phyloP scores from a whole-genome alignment of 2,329 filamentous ascomycete genomes.

The Pseudocercospora macadamiae region DNA sequence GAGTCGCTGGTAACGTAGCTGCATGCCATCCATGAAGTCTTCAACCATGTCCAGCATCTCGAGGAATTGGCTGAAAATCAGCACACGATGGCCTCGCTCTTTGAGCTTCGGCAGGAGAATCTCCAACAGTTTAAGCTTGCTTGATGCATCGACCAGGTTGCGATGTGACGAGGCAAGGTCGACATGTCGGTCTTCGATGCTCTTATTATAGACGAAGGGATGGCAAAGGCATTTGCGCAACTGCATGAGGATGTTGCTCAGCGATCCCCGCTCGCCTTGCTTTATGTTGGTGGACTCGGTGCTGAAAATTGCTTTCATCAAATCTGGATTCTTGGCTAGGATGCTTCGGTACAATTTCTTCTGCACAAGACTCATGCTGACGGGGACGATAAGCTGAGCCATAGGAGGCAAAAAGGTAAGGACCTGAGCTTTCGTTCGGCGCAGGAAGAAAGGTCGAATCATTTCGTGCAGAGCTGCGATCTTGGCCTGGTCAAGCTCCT shows the following conservation, averaged over 20 bases:
- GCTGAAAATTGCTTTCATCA: slow-evolving; percentile 85
- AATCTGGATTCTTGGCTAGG: slow-evolving; percentile 82
- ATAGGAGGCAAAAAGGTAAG: slow-evolving; percentile 90
- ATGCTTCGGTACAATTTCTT: slow-evolving; percentile 95
- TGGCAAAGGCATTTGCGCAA: slow-evolving; percentile 93
- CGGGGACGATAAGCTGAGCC: slow-evolving; percentile 90
- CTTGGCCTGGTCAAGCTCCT: slow-evolving; percentile 79
- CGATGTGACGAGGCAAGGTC: slow-evolving; percentile 66
- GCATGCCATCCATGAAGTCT: slow-evolving; percentile 81
- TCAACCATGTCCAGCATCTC: slow-evolving; percentile 85
- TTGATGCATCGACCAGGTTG: slow-evolving; percentile 87
- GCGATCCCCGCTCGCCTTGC: slow-evolving; percentile 71
- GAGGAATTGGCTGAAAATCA: slow-evolving; percentile 96
- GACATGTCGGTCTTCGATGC: slow-evolving; percentile 80
- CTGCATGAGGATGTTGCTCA: slow-evolving; percentile 96
- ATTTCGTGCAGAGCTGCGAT: slow-evolving; percentile 78
- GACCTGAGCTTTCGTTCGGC: slow-evolving; percentile 86
- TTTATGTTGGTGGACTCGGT: slow-evolving; percentile 60
- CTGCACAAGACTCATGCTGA: slow-evolving; percentile 93
- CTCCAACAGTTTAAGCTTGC: slow-evolving; percentile 83
- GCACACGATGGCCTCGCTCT: slow-evolving; percentile 81
- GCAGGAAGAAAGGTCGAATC: slow-evolving; percentile 72
- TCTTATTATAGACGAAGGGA: slow-evolving; percentile 88
- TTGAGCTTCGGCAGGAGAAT: slow-evolving; percentile 85
- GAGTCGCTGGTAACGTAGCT: slow-evolving; percentile 74